Evolutionary conservation across 2,329 filamentous ascomycete species (phyloP), one percentile per base, ranked within the genome.

Genomic region (Xylaria sp.): DNA sequence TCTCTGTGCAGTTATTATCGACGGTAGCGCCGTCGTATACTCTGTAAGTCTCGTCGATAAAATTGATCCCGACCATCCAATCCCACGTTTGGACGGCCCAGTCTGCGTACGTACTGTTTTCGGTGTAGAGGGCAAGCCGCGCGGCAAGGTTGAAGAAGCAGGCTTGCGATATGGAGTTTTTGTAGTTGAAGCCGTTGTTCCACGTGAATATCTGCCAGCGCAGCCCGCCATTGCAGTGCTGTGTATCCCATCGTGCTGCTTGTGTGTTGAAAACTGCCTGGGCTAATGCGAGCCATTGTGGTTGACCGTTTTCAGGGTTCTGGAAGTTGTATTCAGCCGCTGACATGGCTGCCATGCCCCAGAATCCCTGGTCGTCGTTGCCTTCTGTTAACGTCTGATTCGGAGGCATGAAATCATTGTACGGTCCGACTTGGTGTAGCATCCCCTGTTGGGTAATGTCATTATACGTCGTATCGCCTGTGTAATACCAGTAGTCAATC

Each of bases 401-500:
- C 1, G 86, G 84, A 5, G 93, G 92, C 89, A 95, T 94, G 78
- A 92, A 96, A 77, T 95, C 90, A 66, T 89, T 83, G 76, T 91
- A 85, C 1, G 88, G 85, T 63, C 93, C 93, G 63, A 91, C 89
- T 80, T 97, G 94, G 78, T 88, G 90, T 56, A 94, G 84, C 74
- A 97, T 85, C 13, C 88, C 94, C 72, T 92, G 84, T 44, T 85
- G 86, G 18, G 89, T 87, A 51, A 92, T 82, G 18, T 89, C 82
- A 77, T 94, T 94, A 82, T 92, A 96, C 41, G 86, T 85, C 3
- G 85, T 82, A 76, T 95, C 92, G 23, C 90, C 90, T 0, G 92
- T 95, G 78, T 93, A 93, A 77, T 90, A 92, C 92, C 92, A 97
- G 79, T 96, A 96, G 76, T 96, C 92, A 63, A 97, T 85, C 71